Conservation (phyloP, 352 stramenopile species). For the Phytophthora sp. region DNA sequence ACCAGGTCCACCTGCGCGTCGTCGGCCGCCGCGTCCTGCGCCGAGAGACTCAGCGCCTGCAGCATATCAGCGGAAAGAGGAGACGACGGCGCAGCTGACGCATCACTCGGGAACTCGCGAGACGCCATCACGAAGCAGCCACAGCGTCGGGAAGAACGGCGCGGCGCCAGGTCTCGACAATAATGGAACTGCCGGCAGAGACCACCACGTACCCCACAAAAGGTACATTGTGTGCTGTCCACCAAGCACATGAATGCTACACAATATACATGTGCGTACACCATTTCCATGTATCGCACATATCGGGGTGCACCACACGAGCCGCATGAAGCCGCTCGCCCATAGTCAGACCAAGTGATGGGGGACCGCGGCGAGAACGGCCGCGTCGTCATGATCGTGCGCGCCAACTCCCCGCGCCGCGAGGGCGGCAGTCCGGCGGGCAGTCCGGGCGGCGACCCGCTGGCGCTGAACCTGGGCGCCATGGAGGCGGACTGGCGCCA, state of each 20-base stretch:
- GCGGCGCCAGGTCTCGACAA: slow-evolving; percentile 3
- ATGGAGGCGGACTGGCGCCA: slow-evolving; percentile 85
- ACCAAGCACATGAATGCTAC: too few relatives aligned
- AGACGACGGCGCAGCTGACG: slow-evolving; percentile 16
- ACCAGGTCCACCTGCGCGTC: slow-evolving; percentile 47
- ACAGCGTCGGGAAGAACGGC: slow-evolving; percentile 1
- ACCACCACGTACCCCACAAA: too few relatives aligned
- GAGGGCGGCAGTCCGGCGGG: slow-evolving; percentile 14
- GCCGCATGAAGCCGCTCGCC: background rate
- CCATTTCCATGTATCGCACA: too few relatives aligned
- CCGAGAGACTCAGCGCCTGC: background rate
- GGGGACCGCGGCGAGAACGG: slow-evolving; percentile 48
- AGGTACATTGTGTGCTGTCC: too few relatives aligned
- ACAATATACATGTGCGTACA: too few relatives aligned
- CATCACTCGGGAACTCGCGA: background rate
- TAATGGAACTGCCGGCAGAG: too few relatives aligned
- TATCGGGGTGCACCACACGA: background rate
- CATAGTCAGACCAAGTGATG: slow-evolving; percentile 27
- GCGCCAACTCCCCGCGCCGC: slow-evolving; percentile 61
- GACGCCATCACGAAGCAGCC: slow-evolving; percentile 8
- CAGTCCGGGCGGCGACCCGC: slow-evolving; percentile 23
- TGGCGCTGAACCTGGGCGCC: slow-evolving; percentile 57
- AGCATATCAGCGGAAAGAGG: slow-evolving; percentile 22
- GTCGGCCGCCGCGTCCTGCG: slow-evolving; percentile 3
- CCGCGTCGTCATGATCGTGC: slow-evolving; percentile 85